Base-by-base conservation (phyloP, 305 asterid genomes). In the Fraxinus velutina region DNA sequence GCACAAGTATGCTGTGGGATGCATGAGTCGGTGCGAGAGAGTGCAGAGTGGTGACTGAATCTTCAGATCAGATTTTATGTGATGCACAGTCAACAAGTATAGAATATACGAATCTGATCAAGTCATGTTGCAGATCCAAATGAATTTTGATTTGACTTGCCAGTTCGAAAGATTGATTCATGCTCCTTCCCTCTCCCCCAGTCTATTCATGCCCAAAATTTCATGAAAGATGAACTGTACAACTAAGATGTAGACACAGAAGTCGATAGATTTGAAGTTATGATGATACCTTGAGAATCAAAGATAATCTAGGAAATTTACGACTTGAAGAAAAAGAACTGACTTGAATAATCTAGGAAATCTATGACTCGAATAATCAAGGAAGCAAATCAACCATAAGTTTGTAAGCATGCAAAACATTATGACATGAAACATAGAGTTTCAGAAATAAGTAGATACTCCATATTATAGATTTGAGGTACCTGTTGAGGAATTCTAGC, bases 401-500 rank as follows among this genome's bases (percentile, higher is more conserved):
- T 64, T 76, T 24, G 22, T 6, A 78, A 34, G 75, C 36, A 21
- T 73, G 83, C 33, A 70, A n/a, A 42, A 34, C 21, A 75, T 22
- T 60, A 71, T 57, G 50, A 44, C n/a, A 36, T 64, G 27, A 24
- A 24, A 3, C 37, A 39, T 32, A 17, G 79, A 78, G 33, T 52
- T 33, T n/a, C 21, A 74, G 73, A 83, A 76, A 10, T 33, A 29
- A 47, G 52, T 17, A 30, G 34, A 77, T 42, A 52, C 60, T 34
- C 34, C 9, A 24, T 64, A 66, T 78, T 66, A 17, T 27, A 81
- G 55, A 71, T 37, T 24, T 64, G 75, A 81, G 21, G 80, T 84
- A 93, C 98, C 99, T 89, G 89, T 90, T 96, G 72, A 92, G 47
- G 81, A 87, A 96, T 30, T 96, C 98, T 24, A 88, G 47, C 89